Evolutionary conservation across 768 basidiomycete species (phyloP).

Genomic region (Gymnopilus junonius): DNA sequence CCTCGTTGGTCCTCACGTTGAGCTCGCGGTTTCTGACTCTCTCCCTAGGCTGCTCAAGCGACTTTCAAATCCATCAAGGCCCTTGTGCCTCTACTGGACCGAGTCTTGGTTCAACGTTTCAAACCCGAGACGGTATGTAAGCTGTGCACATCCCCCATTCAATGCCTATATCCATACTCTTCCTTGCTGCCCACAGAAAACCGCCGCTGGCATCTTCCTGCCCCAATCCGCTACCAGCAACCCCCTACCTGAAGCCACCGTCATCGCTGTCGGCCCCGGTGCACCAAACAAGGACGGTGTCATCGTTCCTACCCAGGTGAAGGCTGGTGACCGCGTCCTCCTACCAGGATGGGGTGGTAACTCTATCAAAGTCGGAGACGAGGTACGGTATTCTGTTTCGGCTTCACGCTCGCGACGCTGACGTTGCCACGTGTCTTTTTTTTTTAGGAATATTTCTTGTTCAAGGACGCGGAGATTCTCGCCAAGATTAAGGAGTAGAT

Average conservation of each 20-base stretch:
- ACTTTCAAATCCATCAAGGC: constrained; percentile 97
- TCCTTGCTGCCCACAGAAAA: constrained; percentile 68
- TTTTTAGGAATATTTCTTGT: constrained; percentile 88
- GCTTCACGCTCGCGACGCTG: neutral
- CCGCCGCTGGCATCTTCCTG: constrained; percentile 93
- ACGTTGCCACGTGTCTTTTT: constrained; percentile 14
- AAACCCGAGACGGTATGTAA: constrained; percentile 90
- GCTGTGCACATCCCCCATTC: neutral
- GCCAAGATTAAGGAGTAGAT: constrained; percentile 93
- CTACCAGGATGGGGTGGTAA: constrained; percentile 97
- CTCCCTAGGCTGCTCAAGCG: constrained; percentile 73
- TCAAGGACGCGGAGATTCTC: constrained; percentile 93
- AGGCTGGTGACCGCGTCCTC: constrained; percentile 90
- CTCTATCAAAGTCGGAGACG: constrained; percentile 95
- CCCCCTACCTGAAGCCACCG: constrained; percentile 96
- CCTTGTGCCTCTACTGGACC: constrained; percentile 90
- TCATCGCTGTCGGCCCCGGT: constrained; percentile 94
- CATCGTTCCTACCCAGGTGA: constrained; percentile 74
- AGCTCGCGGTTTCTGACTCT: neutral
- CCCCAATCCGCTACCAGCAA: constrained; percentile 85
- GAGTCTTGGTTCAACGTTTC: constrained; percentile 96
- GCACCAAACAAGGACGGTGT: constrained; percentile 87
- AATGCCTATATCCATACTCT: neutral
- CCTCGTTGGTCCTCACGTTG: neutral
- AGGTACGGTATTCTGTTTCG: constrained; percentile 56